Percentiles rank a stretch among this genome's conserved stretches.
Evolutionary conservation across 2,329 filamentous ascomycete genomes (phyloP).

Genomic region (Fusarium keratoplasticum): DNA sequence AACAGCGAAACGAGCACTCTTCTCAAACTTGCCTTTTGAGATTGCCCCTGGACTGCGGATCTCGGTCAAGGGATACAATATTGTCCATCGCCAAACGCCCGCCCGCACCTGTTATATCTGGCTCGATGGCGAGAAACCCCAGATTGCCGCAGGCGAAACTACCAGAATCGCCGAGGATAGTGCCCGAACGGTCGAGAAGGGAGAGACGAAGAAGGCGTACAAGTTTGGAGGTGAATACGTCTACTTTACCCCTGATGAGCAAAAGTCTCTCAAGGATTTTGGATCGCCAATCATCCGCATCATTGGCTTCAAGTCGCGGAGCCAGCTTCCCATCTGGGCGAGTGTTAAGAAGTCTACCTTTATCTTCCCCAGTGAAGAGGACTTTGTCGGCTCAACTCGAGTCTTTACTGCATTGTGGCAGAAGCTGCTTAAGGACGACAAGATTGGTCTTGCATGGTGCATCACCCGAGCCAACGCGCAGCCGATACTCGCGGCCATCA

Average conservation of each 20-base stretch:
- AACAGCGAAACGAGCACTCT: conserved; percentile 84
- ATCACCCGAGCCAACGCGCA: conserved; percentile 83
- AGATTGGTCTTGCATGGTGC: conserved; percentile 90
- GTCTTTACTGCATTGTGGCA: conserved; percentile 93
- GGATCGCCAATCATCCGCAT: conserved; percentile 86
- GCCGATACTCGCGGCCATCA: conserved; percentile 82
- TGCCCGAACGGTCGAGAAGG: conserved; percentile 79
- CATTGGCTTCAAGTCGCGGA: conserved; percentile 91
- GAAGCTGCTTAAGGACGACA: conserved; percentile 82
- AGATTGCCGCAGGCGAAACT: conserved; percentile 81
- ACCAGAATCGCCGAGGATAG: conserved; percentile 83
- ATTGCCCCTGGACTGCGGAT: conserved; percentile 87
- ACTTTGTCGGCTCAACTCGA: conserved; percentile 89
- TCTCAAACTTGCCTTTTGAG: conserved; percentile 88
- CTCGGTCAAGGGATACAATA: conserved; percentile 91
- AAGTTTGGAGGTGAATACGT: conserved; percentile 95
- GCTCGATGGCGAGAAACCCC: conserved; percentile 84
- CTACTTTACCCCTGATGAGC: conserved; percentile 86
- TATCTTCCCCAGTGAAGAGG: conserved; percentile 92
- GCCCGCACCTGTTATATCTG: conserved; percentile 89
- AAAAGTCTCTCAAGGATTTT: conserved; percentile 81
- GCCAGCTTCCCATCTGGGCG: conserved; percentile 82
- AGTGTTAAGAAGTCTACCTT: conserved; percentile 89
- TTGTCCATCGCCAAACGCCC: conserved; percentile 86
- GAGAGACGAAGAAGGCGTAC: conserved; percentile 90